A percentile compares a stretch with the other conserved stretches of the same genome.
Conservation (phyloP, 164 flowering plant genomes). For the Umbellularia californica region DNA sequence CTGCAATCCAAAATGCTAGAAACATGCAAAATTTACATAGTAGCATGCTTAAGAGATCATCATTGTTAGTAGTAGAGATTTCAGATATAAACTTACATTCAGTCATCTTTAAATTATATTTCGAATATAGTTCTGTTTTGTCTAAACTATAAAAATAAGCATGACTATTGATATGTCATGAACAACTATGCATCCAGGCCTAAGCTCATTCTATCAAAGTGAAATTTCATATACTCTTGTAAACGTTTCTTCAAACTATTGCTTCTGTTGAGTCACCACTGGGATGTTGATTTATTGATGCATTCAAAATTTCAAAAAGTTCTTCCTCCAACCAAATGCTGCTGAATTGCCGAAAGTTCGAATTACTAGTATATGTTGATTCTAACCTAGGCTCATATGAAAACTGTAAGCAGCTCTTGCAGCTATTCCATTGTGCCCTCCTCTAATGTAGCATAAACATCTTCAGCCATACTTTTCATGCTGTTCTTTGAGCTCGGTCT, state of each 20-base stretch:
- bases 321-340: neutral
- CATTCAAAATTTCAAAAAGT: neutral
- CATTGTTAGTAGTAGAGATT: neutral
- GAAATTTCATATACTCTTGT: neutral
- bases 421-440: neutral
- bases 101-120: neutral
- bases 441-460: neutral
- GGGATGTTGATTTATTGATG: neutral
- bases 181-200: neutral
- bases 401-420: neutral
- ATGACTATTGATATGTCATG: neutral
- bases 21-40: neutral
- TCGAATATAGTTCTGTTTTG: neutral
- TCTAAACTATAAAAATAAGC: neutral
- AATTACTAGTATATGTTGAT: no score
- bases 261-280: neutral
- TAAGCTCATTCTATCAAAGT: neutral
- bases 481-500: neutral
- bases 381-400: neutral
- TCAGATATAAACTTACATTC: neutral
- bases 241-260: no score
- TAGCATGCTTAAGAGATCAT: neutral
- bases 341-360: no score
- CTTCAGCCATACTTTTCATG: neutral
- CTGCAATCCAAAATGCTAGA: neutral